Conservation (phyloP, 2,329 filamentous ascomycete genomes). For the Cryoendolithus antarcticus region DNA sequence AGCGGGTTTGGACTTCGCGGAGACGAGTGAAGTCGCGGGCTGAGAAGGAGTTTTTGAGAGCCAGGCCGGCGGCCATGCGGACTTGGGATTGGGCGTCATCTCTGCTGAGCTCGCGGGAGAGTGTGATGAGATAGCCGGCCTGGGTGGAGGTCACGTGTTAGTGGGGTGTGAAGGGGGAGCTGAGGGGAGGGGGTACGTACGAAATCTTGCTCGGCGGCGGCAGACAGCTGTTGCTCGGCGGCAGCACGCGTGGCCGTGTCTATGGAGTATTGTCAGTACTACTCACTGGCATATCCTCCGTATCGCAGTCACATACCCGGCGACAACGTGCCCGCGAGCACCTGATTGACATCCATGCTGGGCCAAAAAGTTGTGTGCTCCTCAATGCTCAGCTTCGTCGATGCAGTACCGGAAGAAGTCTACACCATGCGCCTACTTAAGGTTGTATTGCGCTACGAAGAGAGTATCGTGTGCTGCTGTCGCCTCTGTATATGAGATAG, state of each 20-base stretch:
- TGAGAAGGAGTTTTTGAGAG: slow-evolving; percentile 95
- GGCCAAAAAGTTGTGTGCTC: slow-evolving; percentile 4
- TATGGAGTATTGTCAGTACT: slow-evolving; percentile 31
- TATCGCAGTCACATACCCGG: slow-evolving; percentile 51
- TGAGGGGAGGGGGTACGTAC: slow-evolving; percentile 43
- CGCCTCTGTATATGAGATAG: too few relatives aligned
- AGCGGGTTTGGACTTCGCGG: slow-evolving; percentile 85
- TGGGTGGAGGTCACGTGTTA: slow-evolving; percentile 29
- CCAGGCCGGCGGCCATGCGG: slow-evolving; percentile 86
- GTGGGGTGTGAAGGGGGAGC: slow-evolving; percentile 1
- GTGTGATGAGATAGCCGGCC: slow-evolving; percentile 84
- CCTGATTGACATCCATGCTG: slow-evolving; percentile 94
- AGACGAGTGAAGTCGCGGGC: slow-evolving; percentile 80
- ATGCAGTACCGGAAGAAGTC: too few relatives aligned
- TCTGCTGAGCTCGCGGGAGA: slow-evolving; percentile 89
- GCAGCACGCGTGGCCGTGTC: slow-evolving; percentile 81
- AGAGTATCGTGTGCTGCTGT: too few relatives aligned
- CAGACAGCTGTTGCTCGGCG: slow-evolving; percentile 86
- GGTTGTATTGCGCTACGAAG: too few relatives aligned
- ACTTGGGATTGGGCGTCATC: slow-evolving; percentile 72
- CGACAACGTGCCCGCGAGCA: slow-evolving; percentile 93
- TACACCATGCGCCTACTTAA: too few relatives aligned
- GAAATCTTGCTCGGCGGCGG: slow-evolving; percentile 90
- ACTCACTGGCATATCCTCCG: not conserved
- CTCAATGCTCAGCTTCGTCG: too few relatives aligned